Evolutionary conservation across 2,329 filamentous ascomycete species (phyloP).

Genomic region (Penicillium vulpinum): DNA sequence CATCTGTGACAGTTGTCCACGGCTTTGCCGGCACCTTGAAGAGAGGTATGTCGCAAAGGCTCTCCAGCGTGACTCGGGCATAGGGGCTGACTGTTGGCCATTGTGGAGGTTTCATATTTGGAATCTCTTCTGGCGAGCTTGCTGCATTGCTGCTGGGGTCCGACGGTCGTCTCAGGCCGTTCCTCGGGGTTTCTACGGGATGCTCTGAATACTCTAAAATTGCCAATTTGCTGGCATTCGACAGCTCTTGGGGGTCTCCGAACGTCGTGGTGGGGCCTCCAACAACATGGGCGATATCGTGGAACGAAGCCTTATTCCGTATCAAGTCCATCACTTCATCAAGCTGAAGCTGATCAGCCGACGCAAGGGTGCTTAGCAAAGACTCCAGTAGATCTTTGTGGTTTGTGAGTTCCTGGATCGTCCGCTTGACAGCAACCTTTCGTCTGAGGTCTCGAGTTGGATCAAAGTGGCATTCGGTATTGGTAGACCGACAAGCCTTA

Average conservation of each 20-base stretch:
- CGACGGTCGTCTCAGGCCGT: constrained; percentile 7
- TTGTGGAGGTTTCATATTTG: background rate
- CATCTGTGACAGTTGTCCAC: constrained; percentile 79
- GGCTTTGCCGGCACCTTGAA: constrained; percentile 36
- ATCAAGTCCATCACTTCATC: constrained; percentile 31
- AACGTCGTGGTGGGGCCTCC: constrained; percentile 19
- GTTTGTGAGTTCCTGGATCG: constrained; percentile 36
- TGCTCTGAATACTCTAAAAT: constrained; percentile 12
- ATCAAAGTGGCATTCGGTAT: constrained; percentile 38
- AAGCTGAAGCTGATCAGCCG: constrained; percentile 24
- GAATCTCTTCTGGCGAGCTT: constrained; percentile 10
- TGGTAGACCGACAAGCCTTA: constrained; percentile 34
- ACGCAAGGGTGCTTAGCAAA: constrained; percentile 32
- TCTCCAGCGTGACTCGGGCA: constrained; percentile 34
- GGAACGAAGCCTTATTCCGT: constrained; percentile 27
- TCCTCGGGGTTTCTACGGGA: background rate
- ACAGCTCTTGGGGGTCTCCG: constrained; percentile 14
- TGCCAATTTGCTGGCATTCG: constrained; percentile 2
- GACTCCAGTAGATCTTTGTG: constrained; percentile 35
- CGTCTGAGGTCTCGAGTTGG: constrained; percentile 38
- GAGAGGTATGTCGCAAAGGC: constrained; percentile 37
- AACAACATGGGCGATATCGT: constrained; percentile 29
- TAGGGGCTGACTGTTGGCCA: constrained; percentile 13
- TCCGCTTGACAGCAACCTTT: constrained; percentile 39
- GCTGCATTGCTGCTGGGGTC: constrained; percentile 8